Base-by-base conservation (phyloP, 2,329 filamentous ascomycete genomes). In the Endothia cerciana region DNA sequence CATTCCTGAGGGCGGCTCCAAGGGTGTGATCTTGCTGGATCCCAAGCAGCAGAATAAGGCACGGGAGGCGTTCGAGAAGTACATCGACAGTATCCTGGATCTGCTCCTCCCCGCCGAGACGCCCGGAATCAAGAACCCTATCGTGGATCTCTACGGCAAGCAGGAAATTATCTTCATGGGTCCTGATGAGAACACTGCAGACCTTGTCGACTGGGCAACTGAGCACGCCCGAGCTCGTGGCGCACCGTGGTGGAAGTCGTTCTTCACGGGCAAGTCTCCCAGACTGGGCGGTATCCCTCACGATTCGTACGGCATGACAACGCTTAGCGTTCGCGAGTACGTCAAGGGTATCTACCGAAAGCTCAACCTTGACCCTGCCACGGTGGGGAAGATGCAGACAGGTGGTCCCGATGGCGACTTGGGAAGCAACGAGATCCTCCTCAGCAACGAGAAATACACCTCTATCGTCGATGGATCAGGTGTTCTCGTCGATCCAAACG, bases 211-310 rank as follows among this genome's bases (percentile, higher is more conserved):
- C 79, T 99, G 95, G 95, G 95, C 95, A n/a, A 99, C 95, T 1
- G 90, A 95, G 78, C 95, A 99, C 78, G 95, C 95, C 68, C 88
- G 93, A 62, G 82, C 83, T 68, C 89, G 95, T 72, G 93, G 93
- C 56, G 95, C 95, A 4, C 93, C 93, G 36, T 99, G 94, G 93
- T 99, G 95, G 95, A 99, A 99, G 85, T 99, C 95, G 0, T 99
- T 99, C 87, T 99, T 99, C 85, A 99, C 95, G 2, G 95, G 95
- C 74, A 99, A 99, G 85, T 97, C 93, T 72, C 95, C 93, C 62
- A 95, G 91, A 79, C 86, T 99, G 17, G 95, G 95, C 69, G 95
- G 95, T 75, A 99, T 99, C 72, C 95, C 95, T 45, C 95, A 99
- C 79, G 95, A 99, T 77, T 81, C 84, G 49, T 99, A 99, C 75